These are phyloP conservation scores for Leptographium wingfieldii DNA, from an alignment of 2,329 filamentous ascomycete genomes.

Conservation along the genomic window DNA sequence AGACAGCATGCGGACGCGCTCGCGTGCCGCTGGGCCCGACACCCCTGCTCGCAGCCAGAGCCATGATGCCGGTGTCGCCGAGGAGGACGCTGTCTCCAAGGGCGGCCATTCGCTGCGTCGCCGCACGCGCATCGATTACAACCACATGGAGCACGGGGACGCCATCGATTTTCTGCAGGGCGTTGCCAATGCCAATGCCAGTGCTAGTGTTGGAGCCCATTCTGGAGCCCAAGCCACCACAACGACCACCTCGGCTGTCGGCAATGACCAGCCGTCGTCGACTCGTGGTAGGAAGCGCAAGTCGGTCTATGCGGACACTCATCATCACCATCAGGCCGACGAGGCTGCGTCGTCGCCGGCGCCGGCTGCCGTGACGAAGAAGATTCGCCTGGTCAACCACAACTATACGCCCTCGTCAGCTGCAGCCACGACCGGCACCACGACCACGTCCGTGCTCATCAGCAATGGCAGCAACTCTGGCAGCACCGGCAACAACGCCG, in stretches of 20 bases:
- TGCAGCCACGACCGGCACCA: neutral
- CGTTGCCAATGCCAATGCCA: slow-evolving; percentile 13
- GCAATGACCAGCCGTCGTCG: neutral
- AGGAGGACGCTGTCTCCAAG: slow-evolving; percentile 38
- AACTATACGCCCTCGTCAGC: neutral
- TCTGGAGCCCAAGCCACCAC: slow-evolving; percentile 15
- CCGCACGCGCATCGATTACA: slow-evolving; percentile 44
- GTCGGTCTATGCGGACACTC: slow-evolving; percentile 3
- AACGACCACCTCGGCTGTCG: slow-evolving; percentile 12
- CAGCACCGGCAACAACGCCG: neutral
- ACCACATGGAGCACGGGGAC: slow-evolving; percentile 38
- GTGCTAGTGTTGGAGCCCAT: neutral
- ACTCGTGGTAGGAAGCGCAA: slow-evolving; percentile 21
- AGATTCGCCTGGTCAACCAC: slow-evolving; percentile 21
- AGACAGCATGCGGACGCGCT: slow-evolving; percentile 26
- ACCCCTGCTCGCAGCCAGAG: slow-evolving; percentile 18
- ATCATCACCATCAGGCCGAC: slow-evolving; percentile 14
- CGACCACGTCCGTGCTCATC: neutral
- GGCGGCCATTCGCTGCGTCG: slow-evolving; percentile 47
- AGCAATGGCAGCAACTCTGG: neutral
- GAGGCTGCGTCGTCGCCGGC: slow-evolving; percentile 19
- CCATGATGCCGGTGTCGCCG: slow-evolving; percentile 25
- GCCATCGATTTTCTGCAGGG: slow-evolving; percentile 9
- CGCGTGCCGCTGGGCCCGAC: slow-evolving; percentile 29
- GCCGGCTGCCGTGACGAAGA: slow-evolving; percentile 14